phyloP scores from a whole-genome alignment of 345 rosid species.

The Stellera chamaejasme region DNA sequence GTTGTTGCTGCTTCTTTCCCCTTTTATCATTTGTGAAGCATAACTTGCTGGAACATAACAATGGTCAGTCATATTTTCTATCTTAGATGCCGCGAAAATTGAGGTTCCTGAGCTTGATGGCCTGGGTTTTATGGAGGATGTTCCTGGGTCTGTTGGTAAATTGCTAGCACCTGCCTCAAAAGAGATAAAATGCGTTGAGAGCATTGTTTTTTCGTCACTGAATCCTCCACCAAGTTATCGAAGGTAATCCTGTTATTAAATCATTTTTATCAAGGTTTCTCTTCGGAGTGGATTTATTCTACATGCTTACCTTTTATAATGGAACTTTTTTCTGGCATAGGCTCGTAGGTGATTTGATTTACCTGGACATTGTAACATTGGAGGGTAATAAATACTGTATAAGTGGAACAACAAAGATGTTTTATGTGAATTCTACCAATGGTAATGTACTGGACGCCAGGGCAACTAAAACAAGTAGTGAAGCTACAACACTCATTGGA shows the following conservation, averaged over 20 bases:
- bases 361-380: constrained; percentile 78
- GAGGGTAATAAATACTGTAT: constrained; percentile 82
- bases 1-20: too few relatives aligned
- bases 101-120: constrained; percentile 85
- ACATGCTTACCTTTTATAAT: not conserved
- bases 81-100: constrained; percentile 50
- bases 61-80: constrained; percentile 2
- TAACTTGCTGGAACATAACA: not conserved
- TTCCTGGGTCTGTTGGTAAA: constrained; percentile 60
- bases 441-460: constrained; percentile 76
- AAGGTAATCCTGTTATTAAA: constrained; percentile 36
- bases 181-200: constrained; percentile 80
- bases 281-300: not conserved
- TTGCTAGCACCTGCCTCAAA: constrained; percentile 49
- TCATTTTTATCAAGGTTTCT: constrained; percentile 2
- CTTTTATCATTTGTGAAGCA: too few relatives aligned
- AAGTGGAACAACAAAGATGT: constrained; percentile 75
- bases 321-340: constrained; percentile 26
- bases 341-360: constrained; percentile 93
- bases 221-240: constrained; percentile 97
- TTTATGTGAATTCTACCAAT: constrained; percentile 86
- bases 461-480: constrained; percentile 66
- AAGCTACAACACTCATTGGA: constrained; percentile 85
- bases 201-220: constrained; percentile 83
- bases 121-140: constrained; percentile 96